Base-by-base conservation (phyloP, 805 yeast genomes). In the Groenewaldozyma salmanticensis region DNA sequence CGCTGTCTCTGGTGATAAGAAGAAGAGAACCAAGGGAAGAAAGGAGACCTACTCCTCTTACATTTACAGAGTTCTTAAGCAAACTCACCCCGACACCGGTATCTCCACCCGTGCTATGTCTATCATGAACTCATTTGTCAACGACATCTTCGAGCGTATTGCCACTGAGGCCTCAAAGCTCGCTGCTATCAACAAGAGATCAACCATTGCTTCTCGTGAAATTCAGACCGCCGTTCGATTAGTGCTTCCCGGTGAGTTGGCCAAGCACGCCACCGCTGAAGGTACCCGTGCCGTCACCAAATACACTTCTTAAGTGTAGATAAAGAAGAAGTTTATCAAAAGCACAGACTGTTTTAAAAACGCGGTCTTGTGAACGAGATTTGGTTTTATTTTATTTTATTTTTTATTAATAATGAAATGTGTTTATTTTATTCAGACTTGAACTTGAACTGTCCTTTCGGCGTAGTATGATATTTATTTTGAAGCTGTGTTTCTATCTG, bases 51-150 rank as follows among this genome's bases (percentile, higher is more conserved):
- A 87, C 77, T 86, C 95, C 52, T 87, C 96, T 50, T 90, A 90
- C 74, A 90, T 90, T 67, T 90, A 88, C 92, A 90, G 90, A 73
- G 96, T 88, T 55, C 81, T 90, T 67, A 88, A 88, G 73, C 96
- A 90, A 77, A 88, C 96, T 50, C 97, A 90, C 72, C 97, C 96
- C 69, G 96, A 90, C 69, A 90, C 97, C 51, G 97, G 96, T 85
- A 90, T 90, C 67, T 88, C 97, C 59, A 95, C 87, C 73, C 84
- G 86, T 67, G 95, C 97, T 52, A 90, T 90, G 95, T 86, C 95
- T 53, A 90, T 90, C 68, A 81, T 90, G 90, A 90, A 90, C 83
- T 90, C 96, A 34, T 90, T 90, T 59, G 96, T 90, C 58, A 88
- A 87, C 73, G 96, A 90, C 71, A 86, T 88, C 65, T 90, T 88